Evolutionary conservation across 192 early-diverging fungal genomes (phyloP), one percentile per base, ranked within the genome.

Genomic region (Coemansia sp.): DNA sequence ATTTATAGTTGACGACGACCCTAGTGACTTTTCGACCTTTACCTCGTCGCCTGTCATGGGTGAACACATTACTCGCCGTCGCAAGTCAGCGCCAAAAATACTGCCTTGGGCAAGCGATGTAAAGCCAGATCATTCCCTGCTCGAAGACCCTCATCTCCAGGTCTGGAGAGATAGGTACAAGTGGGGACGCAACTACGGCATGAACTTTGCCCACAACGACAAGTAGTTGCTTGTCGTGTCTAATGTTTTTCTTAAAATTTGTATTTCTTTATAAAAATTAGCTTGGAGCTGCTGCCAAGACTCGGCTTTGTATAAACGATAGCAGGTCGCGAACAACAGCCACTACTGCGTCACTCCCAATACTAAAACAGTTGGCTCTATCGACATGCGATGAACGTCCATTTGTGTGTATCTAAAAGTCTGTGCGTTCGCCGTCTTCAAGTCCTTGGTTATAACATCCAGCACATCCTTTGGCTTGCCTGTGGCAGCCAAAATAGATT

Each of bases 141-240:
- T 79, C 4, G 77, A 68, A 26, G 77, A 79, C 5, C 77, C 77
- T 7, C 57, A 74, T 4, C 61, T 79, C 10, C 77, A 79, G 68
- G 68, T 71, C 37, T 79, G 77, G 77, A 50, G 77, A 21, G 68
- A 73, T 62, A 44, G 77, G 9, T 79, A 79, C 64, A 79, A 74
- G 59, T 79, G 77, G 77, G 77, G 77, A 36, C 58, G 77, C 5
- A 57, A 67, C 50, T 79, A 79, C 54, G 77, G 77, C 4, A 67
- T 79, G 66, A 79, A 79, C 68, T 79, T 70, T 66, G 71, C 77
- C 0, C 77, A 79, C 50, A 79, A 79, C 64, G 77, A 78, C 57
- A 56, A 46, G 14, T 70, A 64, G 59, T 8, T 5, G 26, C 26
- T 7, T 34, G 31, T 34, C 6, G 7, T 8, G 8, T 34, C 21